A percentile compares a stretch with the other conserved stretches of the same genome.
phyloP scores from a whole-genome alignment of 495 filamentous ascomycete genomes.

The Cenococcum geophilum region DNA sequence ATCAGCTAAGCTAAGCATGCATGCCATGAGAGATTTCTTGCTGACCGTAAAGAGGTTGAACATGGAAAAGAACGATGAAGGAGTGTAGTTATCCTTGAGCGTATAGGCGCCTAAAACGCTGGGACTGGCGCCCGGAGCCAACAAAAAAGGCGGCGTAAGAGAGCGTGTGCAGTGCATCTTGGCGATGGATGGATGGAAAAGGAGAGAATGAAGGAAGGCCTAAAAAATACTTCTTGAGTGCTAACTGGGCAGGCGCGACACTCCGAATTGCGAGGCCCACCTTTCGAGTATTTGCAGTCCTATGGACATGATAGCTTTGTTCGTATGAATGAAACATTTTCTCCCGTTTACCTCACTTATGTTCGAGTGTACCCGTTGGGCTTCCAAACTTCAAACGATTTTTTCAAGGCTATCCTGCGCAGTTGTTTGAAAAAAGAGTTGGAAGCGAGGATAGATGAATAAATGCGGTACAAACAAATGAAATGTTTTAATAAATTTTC shows the following conservation, averaged over 20 bases:
- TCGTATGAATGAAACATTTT: no score
- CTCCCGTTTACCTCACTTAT: no score
- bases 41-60: constrained; percentile 34
- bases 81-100: constrained; percentile 42
- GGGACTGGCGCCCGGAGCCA: neutral
- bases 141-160: neutral
- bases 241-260: neutral
- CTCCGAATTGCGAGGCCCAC: neutral
- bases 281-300: no score
- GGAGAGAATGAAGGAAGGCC: neutral
- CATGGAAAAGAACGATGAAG: constrained; percentile 45
- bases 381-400: no score
- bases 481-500: no score
- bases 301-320: no score
- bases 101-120: constrained; percentile 33
- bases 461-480: no score
- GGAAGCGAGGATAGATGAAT: no score
- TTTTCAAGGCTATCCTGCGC: no score
- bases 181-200: neutral
- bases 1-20: neutral
- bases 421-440: no score
- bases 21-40: neutral
- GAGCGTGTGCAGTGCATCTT: neutral
- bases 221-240: no score
- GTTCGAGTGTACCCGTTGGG: no score